A percentile compares a stretch with the other conserved stretches of the same genome.
These are phyloP conservation scores for Sugiyamaella marilandica DNA, from an alignment of 805 yeast species.

Conservation along the genomic window DNA sequence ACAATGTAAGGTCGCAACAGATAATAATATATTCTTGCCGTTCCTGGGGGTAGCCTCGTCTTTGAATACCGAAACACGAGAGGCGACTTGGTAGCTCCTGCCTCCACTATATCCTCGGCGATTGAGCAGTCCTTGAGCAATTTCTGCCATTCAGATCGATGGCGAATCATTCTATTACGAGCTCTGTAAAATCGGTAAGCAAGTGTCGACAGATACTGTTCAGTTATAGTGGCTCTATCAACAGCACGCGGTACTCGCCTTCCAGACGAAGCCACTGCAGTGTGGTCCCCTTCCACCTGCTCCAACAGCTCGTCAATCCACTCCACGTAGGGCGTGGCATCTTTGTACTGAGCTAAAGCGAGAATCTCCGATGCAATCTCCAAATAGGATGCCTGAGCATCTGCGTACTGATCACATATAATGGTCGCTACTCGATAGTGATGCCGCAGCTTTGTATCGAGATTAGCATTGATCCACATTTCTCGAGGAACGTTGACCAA, in stretches of 20 bases:
- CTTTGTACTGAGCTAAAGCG: slow-evolving; percentile 45
- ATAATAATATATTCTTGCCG: slow-evolving; percentile 40
- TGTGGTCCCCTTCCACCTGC: slow-evolving; percentile 31
- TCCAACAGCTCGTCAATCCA: slow-evolving; percentile 59
- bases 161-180: slow-evolving; percentile 48
- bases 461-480: slow-evolving; percentile 32
- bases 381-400: slow-evolving; percentile 54
- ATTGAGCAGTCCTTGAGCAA: slow-evolving; percentile 45
- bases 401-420: slow-evolving; percentile 57
- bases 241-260: slow-evolving; percentile 10
- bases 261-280: not conserved
- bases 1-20: slow-evolving; percentile 44
- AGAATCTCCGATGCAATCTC: slow-evolving; percentile 59
- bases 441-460: slow-evolving; percentile 35
- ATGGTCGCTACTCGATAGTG: slow-evolving; percentile 53
- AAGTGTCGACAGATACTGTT: slow-evolving; percentile 45
- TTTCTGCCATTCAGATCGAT: slow-evolving; percentile 52
- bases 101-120: slow-evolving; percentile 54
- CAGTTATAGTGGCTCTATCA: slow-evolving; percentile 29
- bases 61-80: slow-evolving; percentile 28
- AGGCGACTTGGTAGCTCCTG: slow-evolving; percentile 27
- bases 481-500: slow-evolving; percentile 60
- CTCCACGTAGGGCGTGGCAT: slow-evolving; percentile 47
- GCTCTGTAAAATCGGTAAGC: slow-evolving; percentile 50
- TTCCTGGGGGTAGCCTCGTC: slow-evolving; percentile 37